A percentile compares a stretch with the other conserved stretches of the same genome.
Evolutionary conservation across 202 grass and related monocot genomes (phyloP).

Genomic region (Panicum hallii): DNA sequence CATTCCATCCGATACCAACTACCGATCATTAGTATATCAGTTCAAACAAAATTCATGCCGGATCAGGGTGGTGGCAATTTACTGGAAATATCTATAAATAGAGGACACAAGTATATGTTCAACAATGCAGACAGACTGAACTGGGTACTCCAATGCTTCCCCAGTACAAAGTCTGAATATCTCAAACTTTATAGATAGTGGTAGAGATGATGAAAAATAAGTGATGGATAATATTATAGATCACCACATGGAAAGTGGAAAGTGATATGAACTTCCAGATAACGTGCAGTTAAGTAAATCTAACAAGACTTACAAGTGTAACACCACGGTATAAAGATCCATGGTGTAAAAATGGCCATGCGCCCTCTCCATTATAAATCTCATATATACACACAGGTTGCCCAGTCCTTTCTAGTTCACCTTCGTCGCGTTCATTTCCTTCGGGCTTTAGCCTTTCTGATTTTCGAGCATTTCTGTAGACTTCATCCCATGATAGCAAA

Average conservation of each 20-base stretch:
- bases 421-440: conserved; percentile 92
- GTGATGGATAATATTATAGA: conserved; percentile 10
- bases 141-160: not conserved
- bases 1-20: not conserved
- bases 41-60: not conserved
- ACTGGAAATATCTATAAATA: not conserved
- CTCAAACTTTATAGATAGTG: conserved; percentile 1
- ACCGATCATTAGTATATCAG: not conserved
- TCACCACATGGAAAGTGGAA: conserved; percentile 13
- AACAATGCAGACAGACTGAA: conserved; percentile 2
- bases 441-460: conserved; percentile 84
- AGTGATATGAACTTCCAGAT: conserved; percentile 12
- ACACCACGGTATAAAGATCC: conserved; percentile 95
- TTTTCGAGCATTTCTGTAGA: conserved; percentile 82
- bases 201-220: conserved; percentile 20
- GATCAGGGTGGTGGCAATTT: not conserved
- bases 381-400: conserved; percentile 91
- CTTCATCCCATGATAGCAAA: conserved; percentile 90
- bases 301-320: conserved; percentile 71
- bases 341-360: conserved; percentile 89
- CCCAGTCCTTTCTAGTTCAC: conserved; percentile 89
- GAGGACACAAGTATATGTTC: not conserved
- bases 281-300: conserved; percentile 34
- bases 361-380: conserved; percentile 82
- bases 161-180: not conserved